Base-by-base conservation (phyloP, 768 basidiomycete species). In the Calocera viscosa region DNA sequence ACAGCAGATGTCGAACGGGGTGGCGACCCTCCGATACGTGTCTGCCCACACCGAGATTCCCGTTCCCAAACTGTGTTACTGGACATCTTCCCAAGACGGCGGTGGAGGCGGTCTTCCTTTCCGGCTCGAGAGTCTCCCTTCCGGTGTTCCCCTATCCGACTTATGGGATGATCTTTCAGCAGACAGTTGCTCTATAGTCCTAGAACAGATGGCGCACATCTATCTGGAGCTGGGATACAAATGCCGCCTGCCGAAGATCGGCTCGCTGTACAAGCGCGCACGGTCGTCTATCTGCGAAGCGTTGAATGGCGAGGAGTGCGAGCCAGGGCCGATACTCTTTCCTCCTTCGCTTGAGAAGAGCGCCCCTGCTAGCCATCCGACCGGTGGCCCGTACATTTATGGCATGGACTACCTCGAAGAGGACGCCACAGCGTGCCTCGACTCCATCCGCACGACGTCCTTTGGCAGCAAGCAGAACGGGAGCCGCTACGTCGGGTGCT, bases 321-420 rank as follows among this genome's bases (percentile, higher is more conserved):
- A 47, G 8, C 43, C 43, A 19, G 43, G 19, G 8, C 43, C 16
- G 19, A 47, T 47, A 19, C 16, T 47, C 43, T 47, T 19, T 19
- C 43, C 43, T 3, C 43, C 43, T 47, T 24, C 43, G 84, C 83
- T 1, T 86, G 86, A 86, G 78, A 80, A 10, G 83, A 80, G 28
- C 24, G 66, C 65, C 40, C 38, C 63, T 1, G 39, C 68, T n/a
- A 22, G 64, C 38, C 40, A 39, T 19, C 24, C 47, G 8, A 3
- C 19, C 5, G 43, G 43, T 24, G 43, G 43, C 8, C 43, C 43
- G 19, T 24, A 47, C 43, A 47, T 7, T 8, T 47, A 47, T 47
- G 43, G 43, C 16, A 5, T 47, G 3, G 43, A 47, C 24, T 47
- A 47, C 43, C 43, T 47, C 8, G 24, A 47, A 3, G 43, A 47